phyloP scores from a whole-genome alignment of 2,329 filamentous ascomycete genomes.

The Coniella lustricola region DNA sequence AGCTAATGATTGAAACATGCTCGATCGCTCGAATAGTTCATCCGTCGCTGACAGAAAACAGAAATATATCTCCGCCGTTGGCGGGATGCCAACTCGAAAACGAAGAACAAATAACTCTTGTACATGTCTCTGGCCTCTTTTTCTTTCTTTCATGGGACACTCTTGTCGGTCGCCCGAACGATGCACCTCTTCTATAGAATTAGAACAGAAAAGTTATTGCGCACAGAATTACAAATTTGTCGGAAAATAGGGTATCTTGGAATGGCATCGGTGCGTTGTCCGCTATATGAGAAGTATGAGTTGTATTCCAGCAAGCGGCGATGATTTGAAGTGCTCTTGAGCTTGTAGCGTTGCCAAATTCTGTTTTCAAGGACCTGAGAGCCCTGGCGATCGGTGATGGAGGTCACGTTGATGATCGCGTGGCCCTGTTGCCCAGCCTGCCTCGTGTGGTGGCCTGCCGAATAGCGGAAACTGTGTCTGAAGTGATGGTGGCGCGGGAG shows the following conservation, averaged over 20 bases:
- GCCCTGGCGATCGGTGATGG: slow-evolving; percentile 4
- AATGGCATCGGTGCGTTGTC: not conserved
- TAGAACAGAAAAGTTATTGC: slow-evolving; percentile 7
- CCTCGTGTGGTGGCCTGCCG: slow-evolving; percentile 28
- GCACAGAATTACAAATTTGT: slow-evolving; percentile 6
- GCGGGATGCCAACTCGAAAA: slow-evolving; percentile 3
- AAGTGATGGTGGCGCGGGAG: slow-evolving; percentile 12
- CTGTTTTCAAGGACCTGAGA: not conserved
- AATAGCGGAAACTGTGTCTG: slow-evolving; percentile 18
- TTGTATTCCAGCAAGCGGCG: too few relatives aligned
- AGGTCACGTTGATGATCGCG: slow-evolving; percentile 8
- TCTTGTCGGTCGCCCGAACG: slow-evolving; percentile 16
- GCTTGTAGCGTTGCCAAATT: not conserved
- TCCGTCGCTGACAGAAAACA: not conserved
- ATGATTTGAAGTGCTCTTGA: not conserved
- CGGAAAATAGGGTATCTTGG: slow-evolving; percentile 14
- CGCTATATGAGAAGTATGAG: not conserved
- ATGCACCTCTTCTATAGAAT: slow-evolving; percentile 15
- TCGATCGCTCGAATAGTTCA: slow-evolving; percentile 5
- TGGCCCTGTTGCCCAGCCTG: slow-evolving; percentile 30
- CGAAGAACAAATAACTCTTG: not conserved
- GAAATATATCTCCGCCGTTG: not conserved
- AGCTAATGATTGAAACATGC: not conserved
- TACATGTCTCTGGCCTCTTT: too few relatives aligned
- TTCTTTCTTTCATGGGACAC: slow-evolving; percentile 7